These are phyloP conservation scores for Pyronema domesticum DNA, from an alignment of 495 filamentous ascomycete genomes.

Conservation along the genomic window DNA sequence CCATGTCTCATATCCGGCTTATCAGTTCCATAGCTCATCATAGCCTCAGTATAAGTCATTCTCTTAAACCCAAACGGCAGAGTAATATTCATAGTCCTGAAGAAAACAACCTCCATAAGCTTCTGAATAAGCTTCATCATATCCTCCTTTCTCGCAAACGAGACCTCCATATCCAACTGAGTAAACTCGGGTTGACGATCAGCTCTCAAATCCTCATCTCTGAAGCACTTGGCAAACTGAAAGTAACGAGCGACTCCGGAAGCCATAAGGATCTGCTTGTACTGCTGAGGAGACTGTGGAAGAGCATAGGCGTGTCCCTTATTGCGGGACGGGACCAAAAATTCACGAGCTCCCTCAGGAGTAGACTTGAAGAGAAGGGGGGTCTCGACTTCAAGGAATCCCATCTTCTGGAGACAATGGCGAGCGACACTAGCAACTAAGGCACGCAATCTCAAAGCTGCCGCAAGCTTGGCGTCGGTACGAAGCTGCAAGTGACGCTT, in stretches of 20 bases:
- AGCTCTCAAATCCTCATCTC: constrained; percentile 83
- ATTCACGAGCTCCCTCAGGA: constrained; percentile 87
- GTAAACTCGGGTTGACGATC: constrained; percentile 96
- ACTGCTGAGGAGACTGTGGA: constrained; percentile 93
- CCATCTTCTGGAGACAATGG: constrained; percentile 31
- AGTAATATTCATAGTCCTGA: constrained; percentile 21
- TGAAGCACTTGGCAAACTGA: constrained; percentile 88
- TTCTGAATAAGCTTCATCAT: constrained; percentile 54
- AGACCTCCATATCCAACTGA: constrained; percentile 88
- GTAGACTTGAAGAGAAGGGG: constrained; percentile 94
- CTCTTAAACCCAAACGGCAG: constrained; percentile 31
- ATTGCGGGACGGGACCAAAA: constrained; percentile 73
- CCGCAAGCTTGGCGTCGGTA: constrained; percentile 41
- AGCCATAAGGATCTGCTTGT: constrained; percentile 96
- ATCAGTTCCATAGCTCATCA: constrained; percentile 68
- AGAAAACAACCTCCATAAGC: constrained; percentile 43
- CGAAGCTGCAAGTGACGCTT: constrained; percentile 74
- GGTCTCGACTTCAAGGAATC: constrained; percentile 73
- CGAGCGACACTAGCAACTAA: constrained; percentile 35
- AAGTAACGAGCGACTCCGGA: constrained; percentile 66
- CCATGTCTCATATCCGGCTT: constrained; percentile 70
- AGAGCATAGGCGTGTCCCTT: constrained; percentile 69
- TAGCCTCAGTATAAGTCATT: constrained; percentile 59
- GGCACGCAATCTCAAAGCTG: constrained; percentile 44
- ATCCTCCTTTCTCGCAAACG: constrained; percentile 54